phyloP scores from a whole-genome alignment of 2,329 filamentous ascomycete species.

The Pseudocercospora vitis region DNA sequence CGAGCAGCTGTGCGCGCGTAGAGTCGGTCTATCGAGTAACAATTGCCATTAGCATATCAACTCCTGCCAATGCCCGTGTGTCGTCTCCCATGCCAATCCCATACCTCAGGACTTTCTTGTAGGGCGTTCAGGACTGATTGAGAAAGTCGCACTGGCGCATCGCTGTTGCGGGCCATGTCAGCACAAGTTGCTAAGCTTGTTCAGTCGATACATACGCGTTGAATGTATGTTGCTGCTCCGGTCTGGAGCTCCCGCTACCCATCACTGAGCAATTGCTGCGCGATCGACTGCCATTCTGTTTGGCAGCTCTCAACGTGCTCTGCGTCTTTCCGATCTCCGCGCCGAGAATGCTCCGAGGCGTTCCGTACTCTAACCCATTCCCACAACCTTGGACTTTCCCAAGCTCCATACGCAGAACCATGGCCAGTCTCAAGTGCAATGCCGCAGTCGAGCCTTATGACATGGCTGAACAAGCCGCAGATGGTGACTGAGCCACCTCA shows the following conservation, averaged over 20 bases:
- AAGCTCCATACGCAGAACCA: not conserved
- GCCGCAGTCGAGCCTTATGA: constrained; percentile 49
- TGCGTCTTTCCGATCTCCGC: constrained; percentile 27
- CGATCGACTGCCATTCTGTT: not conserved
- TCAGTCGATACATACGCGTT: constrained; percentile 53
- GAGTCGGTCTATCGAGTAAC: constrained; percentile 69
- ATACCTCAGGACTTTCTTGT: constrained; percentile 81
- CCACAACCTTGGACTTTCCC: no score
- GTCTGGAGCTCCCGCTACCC: constrained; percentile 64
- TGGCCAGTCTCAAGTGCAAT: constrained; percentile 29
- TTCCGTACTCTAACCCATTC: no score
- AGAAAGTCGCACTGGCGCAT: constrained; percentile 69
- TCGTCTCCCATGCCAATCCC: not conserved
- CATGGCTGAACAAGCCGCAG: constrained; percentile 50
- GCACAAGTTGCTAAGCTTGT: not conserved
- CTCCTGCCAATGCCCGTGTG: constrained; percentile 10
- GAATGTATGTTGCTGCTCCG: constrained; percentile 63
- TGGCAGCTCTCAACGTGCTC: constrained; percentile 3
- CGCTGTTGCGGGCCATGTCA: constrained; percentile 42
- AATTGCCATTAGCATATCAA: not conserved
- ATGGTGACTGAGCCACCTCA: constrained; percentile 30
- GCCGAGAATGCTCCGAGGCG: not conserved
- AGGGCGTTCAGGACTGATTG: constrained; percentile 79
- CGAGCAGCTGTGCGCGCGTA: constrained; percentile 77
- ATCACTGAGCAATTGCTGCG: constrained; percentile 41